Percentiles rank a stretch among this genome's conserved stretches.
Conservation (phyloP, 2,329 filamentous ascomycete species). For the Pseudogymnoascus sp. region DNA sequence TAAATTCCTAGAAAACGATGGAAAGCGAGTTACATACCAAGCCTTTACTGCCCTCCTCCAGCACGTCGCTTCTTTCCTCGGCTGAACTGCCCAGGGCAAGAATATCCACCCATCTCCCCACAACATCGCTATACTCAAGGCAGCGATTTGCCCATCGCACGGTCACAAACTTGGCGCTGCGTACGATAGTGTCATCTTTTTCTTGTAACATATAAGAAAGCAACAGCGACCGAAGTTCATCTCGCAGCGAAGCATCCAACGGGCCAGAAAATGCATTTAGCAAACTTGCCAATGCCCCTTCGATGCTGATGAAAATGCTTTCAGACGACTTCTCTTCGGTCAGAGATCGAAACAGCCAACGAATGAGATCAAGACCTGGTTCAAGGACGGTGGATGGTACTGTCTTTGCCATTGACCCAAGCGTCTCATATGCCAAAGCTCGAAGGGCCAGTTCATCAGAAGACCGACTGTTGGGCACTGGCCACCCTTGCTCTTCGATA, state of each 20-base stretch:
- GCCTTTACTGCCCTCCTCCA: constrained; percentile 84
- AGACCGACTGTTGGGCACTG: constrained; percentile 50
- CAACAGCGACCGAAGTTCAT: constrained; percentile 42
- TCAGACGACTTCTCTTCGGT: constrained; percentile 69
- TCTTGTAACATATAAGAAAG: constrained; percentile 57
- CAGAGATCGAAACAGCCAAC: constrained; percentile 78
- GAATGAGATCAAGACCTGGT: constrained; percentile 45
- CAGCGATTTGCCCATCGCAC: constrained; percentile 88
- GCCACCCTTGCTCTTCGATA: constrained; percentile 78
- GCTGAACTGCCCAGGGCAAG: constrained; percentile 62
- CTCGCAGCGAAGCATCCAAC: constrained; percentile 30
- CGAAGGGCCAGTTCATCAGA: constrained; percentile 59
- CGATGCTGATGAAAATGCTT: constrained; percentile 74
- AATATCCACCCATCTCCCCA: constrained; percentile 81
- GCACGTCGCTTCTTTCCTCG: constrained; percentile 69
- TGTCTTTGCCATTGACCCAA: constrained; percentile 68
- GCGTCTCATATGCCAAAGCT: constrained; percentile 79
- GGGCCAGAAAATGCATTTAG: constrained; percentile 44
- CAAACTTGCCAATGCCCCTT: constrained; percentile 76
- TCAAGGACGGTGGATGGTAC: constrained; percentile 49
- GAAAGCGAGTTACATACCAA: constrained; percentile 56
- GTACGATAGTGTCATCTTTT: constrained; percentile 44
- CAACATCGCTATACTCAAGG: constrained; percentile 67
- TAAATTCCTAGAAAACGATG: neutral
- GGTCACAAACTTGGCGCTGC: constrained; percentile 71